Percentiles rank a stretch among this genome's conserved stretches.
Conservation (phyloP, 768 basidiomycete genomes). For the Rhodocollybia butyracea region DNA sequence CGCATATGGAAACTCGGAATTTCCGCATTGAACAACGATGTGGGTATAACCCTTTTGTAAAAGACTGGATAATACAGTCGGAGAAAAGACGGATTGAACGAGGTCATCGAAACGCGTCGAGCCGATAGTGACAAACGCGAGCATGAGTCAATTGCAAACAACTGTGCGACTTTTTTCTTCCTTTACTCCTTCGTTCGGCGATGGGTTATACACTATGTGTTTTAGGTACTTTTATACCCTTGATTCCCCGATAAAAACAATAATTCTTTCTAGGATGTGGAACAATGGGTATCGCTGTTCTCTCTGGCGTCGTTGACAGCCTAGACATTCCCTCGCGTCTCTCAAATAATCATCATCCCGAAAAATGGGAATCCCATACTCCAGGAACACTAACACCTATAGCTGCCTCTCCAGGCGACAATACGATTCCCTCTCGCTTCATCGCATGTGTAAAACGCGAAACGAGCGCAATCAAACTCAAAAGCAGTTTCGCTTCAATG, state of each 20-base stretch:
- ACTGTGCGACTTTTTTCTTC: background rate
- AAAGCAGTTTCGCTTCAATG: conserved; percentile 53
- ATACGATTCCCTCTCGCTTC: conserved; percentile 74
- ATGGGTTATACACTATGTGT: conserved; percentile 96
- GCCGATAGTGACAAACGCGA: conserved; percentile 81
- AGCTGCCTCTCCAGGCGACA: conserved; percentile 47
- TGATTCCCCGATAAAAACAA: conserved; percentile 8
- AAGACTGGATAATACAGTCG: conserved; percentile 55
- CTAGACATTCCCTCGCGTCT: conserved; percentile 47
- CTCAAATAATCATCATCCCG: conserved; percentile 17
- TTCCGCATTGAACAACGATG: conserved; percentile 78
- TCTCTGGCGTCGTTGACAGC: conserved; percentile 88
- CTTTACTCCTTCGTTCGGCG: conserved; percentile 6
- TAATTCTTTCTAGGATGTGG: conserved; percentile 72
- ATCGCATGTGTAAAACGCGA: conserved; percentile 83
- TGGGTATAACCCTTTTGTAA: conserved; percentile 49
- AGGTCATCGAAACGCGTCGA: conserved; percentile 85
- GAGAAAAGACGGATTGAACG: conserved; percentile 55
- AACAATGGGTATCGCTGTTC: conserved; percentile 95
- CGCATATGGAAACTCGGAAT: conserved; percentile 47
- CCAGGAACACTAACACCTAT: conserved; percentile 72
- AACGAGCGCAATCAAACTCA: conserved; percentile 69
- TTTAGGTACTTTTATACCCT: conserved; percentile 47
- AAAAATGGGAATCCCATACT: conserved; percentile 68
- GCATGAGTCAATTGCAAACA: conserved; percentile 26